Evolutionary conservation across 2,329 filamentous ascomycete genomes (phyloP).

Genomic region (Endoconidiophora laricicola): DNA sequence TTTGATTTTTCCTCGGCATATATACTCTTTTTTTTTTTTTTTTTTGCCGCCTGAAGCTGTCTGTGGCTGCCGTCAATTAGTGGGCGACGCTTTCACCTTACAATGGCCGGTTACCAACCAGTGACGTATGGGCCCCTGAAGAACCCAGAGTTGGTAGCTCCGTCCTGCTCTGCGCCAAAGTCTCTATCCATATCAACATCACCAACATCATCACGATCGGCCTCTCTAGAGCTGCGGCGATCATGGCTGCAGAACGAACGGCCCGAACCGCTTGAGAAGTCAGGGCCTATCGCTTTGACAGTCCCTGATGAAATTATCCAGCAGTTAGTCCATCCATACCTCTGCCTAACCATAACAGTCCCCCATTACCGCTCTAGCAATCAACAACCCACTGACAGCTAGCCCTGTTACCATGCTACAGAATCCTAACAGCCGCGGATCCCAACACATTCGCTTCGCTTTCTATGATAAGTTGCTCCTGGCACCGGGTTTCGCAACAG

Average conservation of each 20-base stretch:
- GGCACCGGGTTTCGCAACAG: constrained; percentile 46
- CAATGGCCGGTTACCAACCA: not conserved
- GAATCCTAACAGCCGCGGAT: constrained; percentile 43
- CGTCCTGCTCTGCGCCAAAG: not conserved
- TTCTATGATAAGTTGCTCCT: constrained; percentile 46
- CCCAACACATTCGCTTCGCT: constrained; percentile 51
- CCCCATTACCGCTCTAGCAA: constrained; percentile 17
- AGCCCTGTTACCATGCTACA: constrained; percentile 19
- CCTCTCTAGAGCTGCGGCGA: not conserved
- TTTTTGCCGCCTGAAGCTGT: too few relatives aligned
- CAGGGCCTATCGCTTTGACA: constrained; percentile 29
- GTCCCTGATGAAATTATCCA: constrained; percentile 55
- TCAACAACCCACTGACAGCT: constrained; percentile 2
- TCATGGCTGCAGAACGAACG: not conserved
- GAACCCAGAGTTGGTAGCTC: not conserved
- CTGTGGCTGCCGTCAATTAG: too few relatives aligned
- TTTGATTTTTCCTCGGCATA: too few relatives aligned
- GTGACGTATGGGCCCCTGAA: not conserved
- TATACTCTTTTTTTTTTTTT: too few relatives aligned
- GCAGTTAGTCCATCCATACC: constrained; percentile 29
- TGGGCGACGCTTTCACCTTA: too few relatives aligned
- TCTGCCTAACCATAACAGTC: not conserved
- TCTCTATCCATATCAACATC: not conserved
- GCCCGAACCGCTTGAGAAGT: not conserved
- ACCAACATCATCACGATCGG: not conserved